These are phyloP conservation scores for Saccharomyces paradoxus DNA, from an alignment of 805 yeast genomes.

Conservation along the genomic window DNA sequence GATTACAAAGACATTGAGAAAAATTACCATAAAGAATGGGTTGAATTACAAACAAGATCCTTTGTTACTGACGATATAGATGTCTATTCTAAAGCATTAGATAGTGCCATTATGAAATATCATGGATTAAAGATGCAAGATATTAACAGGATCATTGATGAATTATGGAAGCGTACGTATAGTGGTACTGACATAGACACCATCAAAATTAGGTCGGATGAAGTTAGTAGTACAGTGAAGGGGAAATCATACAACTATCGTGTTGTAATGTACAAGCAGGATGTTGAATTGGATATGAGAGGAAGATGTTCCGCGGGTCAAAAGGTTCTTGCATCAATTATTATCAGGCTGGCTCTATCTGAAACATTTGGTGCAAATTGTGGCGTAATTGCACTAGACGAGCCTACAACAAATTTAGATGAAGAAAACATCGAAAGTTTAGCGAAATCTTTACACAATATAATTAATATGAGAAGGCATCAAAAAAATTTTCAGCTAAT, in stretches of 20 bases:
- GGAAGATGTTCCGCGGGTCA: slow-evolving; percentile 99
- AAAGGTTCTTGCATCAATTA: slow-evolving; percentile 84
- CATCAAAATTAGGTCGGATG: slow-evolving; percentile 77
- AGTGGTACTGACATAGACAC: slow-evolving; percentile 93
- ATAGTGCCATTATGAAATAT: slow-evolving; percentile 85
- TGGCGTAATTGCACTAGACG: slow-evolving; percentile 94
- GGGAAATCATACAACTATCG: slow-evolving; percentile 79
- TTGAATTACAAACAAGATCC: slow-evolving; percentile 65
- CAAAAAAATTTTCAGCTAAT: slow-evolving; percentile 90
- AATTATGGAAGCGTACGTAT: slow-evolving; percentile 88
- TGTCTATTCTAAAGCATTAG: slow-evolving; percentile 77
- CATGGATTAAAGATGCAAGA: slow-evolving; percentile 90
- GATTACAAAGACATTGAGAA: slow-evolving; percentile 66
- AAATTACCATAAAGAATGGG: slow-evolving; percentile 60
- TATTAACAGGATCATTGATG: slow-evolving; percentile 79
- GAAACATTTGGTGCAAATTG: slow-evolving; percentile 93
- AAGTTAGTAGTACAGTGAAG: slow-evolving; percentile 32
- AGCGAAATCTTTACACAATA: slow-evolving; percentile 68
- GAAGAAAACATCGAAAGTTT: slow-evolving; percentile 80
- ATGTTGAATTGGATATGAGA: slow-evolving; percentile 91
- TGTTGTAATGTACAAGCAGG: slow-evolving; percentile 90
- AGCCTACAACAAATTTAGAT: slow-evolving; percentile 94
- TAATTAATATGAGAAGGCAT: slow-evolving; percentile 62
- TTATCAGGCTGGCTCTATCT: slow-evolving; percentile 83
- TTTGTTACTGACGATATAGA: slow-evolving; percentile 74